These are phyloP conservation scores for Atractiella rhizophila DNA, from an alignment of 768 basidiomycete genomes.

Conservation along the genomic window DNA sequence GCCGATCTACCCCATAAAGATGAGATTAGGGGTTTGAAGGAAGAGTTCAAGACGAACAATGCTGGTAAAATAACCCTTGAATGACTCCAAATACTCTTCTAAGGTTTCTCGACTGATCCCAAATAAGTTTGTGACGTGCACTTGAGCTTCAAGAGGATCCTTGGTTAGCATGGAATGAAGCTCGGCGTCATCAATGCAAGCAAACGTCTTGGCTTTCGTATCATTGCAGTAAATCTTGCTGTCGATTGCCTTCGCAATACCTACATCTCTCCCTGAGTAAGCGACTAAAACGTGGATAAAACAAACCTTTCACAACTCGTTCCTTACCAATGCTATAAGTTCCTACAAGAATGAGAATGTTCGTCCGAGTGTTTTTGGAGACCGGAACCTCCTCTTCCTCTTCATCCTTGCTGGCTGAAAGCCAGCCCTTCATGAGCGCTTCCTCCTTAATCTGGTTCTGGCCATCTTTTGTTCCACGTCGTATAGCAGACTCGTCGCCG, in stretches of 20 bases:
- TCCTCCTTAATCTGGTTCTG: slow-evolving; percentile 8
- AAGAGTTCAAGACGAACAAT: slow-evolving; percentile 4
- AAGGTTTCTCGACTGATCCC: slow-evolving; percentile 52
- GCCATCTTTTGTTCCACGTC: slow-evolving; percentile 8
- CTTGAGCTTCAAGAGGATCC: slow-evolving; percentile 47
- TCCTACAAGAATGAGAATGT: slow-evolving; percentile 21
- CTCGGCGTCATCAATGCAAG: slow-evolving; percentile 61
- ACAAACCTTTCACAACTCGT: slow-evolving; percentile 70
- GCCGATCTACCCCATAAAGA: slow-evolving; percentile 30
- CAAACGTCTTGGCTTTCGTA: slow-evolving; percentile 55
- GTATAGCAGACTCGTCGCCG: slow-evolving; percentile 12
- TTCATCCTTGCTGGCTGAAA: slow-evolving; percentile 3
- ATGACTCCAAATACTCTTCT: slow-evolving; percentile 46
- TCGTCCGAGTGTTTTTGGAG: slow-evolving; percentile 1
- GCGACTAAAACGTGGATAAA: background rate
- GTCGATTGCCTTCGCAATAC: slow-evolving; percentile 53
- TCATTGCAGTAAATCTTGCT: slow-evolving; percentile 73
- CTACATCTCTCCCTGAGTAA: slow-evolving; percentile 23
- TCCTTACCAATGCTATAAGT: slow-evolving; percentile 98
- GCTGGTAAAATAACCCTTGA: slow-evolving; percentile 41
- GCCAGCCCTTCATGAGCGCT: slow-evolving; percentile 16
- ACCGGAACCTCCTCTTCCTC: background rate
- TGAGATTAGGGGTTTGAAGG: slow-evolving; percentile 1
- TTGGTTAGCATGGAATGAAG: slow-evolving; percentile 49
- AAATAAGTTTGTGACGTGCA: slow-evolving; percentile 60